Conservation (phyloP, 768 basidiomycete genomes). For the Gautieria morchelliformis region DNA sequence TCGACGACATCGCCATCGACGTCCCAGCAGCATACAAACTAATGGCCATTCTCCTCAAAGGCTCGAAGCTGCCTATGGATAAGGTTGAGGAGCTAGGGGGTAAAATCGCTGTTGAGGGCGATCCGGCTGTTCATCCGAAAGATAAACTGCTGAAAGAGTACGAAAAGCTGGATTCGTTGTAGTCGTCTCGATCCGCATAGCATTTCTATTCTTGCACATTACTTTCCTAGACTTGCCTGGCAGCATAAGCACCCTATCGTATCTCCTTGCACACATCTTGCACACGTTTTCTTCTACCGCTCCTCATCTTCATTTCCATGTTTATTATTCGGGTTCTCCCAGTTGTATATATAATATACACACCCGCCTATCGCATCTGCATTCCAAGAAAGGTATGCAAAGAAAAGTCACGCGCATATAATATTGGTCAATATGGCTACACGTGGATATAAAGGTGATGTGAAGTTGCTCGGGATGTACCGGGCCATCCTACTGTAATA, state of each 20-base stretch:
- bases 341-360: background rate
- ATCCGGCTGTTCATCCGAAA: slow-evolving; percentile 23
- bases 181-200: background rate
- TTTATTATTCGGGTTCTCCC: slow-evolving; percentile 4
- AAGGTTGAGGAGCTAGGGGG: slow-evolving; percentile 40
- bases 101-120: slow-evolving; percentile 27
- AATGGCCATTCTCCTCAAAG: slow-evolving; percentile 67
- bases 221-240: background rate
- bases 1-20: slow-evolving; percentile 87
- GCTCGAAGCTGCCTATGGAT: slow-evolving; percentile 36
- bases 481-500: too few species aligned
- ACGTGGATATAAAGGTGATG: too few species aligned
- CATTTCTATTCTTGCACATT: background rate
- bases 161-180: slow-evolving; percentile 11
- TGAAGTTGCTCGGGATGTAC: too few species aligned
- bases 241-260: background rate
- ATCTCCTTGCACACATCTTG: slow-evolving; percentile 3
- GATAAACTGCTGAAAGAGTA: slow-evolving; percentile 23
- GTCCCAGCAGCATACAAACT: slow-evolving; percentile 77
- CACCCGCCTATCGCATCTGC: too few species aligned
- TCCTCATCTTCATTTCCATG: slow-evolving; percentile 3
- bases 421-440: too few species aligned
- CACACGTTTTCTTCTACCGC: slow-evolving; percentile 1
- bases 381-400: too few species aligned
- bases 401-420: too few species aligned